phyloP scores from a whole-genome alignment of 495 filamentous ascomycete genomes.

The Penicillium robsamsonii region DNA sequence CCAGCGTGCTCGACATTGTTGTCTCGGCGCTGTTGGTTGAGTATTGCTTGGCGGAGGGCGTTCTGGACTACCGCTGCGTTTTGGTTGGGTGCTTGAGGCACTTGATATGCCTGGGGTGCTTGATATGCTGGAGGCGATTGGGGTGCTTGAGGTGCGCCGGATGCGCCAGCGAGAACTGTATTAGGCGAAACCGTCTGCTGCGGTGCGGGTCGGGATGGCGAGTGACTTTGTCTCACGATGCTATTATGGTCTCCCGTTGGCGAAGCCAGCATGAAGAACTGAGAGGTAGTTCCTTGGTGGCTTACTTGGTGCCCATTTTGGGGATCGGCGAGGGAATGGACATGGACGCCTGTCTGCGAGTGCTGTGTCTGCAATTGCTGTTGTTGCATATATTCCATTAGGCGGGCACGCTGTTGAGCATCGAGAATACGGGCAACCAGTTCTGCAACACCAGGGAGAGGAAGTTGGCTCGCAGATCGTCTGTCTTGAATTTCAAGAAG shows the following conservation, averaged over 20 bases:
- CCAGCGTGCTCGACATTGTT: slow-evolving; percentile 46
- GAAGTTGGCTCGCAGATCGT: slow-evolving; percentile 22
- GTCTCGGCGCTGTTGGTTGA: slow-evolving; percentile 34
- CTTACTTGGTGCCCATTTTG: not conserved
- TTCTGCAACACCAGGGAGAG: not conserved
- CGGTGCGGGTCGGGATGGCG: not conserved
- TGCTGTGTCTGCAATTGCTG: not conserved
- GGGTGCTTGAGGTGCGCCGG: slow-evolving; percentile 30
- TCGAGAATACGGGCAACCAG: not conserved
- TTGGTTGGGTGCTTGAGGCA: slow-evolving; percentile 15
- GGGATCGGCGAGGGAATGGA: not conserved
- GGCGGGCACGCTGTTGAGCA: not conserved
- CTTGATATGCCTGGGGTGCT: slow-evolving; percentile 2
- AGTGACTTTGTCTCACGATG: not conserved
- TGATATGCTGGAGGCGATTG: slow-evolving; percentile 4
- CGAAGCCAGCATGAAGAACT: not conserved
- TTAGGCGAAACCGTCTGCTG: not conserved
- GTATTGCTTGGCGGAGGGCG: slow-evolving; percentile 38
- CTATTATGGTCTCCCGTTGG: not conserved
- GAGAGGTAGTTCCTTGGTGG: not conserved
- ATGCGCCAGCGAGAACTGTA: slow-evolving; percentile 32
- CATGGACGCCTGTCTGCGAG: not conserved
- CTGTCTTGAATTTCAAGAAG: slow-evolving; percentile 33
- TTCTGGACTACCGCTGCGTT: slow-evolving; percentile 35
- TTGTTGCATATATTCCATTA: not conserved